These are phyloP conservation scores for Euphorbia corollata DNA, from an alignment of 441 rosid genomes.

Conservation along the genomic window DNA sequence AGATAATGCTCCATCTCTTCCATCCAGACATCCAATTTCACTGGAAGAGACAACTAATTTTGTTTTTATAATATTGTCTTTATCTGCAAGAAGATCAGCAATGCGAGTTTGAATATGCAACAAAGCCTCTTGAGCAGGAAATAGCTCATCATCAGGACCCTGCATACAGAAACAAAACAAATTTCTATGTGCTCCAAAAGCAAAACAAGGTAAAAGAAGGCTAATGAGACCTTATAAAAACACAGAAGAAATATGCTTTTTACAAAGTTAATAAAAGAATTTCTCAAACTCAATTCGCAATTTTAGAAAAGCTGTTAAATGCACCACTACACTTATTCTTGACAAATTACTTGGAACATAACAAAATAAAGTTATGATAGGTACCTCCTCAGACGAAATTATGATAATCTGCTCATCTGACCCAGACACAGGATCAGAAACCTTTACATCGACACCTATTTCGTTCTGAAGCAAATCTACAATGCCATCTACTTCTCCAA, in stretches of 20 bases:
- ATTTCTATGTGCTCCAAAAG: slow-evolving; percentile 10
- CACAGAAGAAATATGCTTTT: not conserved
- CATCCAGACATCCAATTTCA: slow-evolving; percentile 74
- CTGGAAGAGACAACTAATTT: slow-evolving; percentile 60
- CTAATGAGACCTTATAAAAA: not conserved
- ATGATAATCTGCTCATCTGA: slow-evolving; percentile 81
- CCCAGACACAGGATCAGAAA: slow-evolving; percentile 68
- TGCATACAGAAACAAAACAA: slow-evolving; percentile 24
- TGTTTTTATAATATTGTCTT: slow-evolving; percentile 69
- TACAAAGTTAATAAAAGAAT: not conserved
- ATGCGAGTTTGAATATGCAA: slow-evolving; percentile 89
- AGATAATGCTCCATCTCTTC: slow-evolving; percentile 69
- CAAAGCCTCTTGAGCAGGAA: slow-evolving; percentile 97
- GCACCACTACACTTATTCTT: no score
- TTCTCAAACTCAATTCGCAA: not conserved
- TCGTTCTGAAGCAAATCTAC: slow-evolving; percentile 75
- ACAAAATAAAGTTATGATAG: slow-evolving; percentile 9
- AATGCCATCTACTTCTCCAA: slow-evolving; percentile 72
- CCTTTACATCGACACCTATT: slow-evolving; percentile 78
- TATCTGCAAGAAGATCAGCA: slow-evolving; percentile 61
- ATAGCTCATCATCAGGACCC: slow-evolving; percentile 91
- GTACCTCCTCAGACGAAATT: slow-evolving; percentile 88
- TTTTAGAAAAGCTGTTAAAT: not conserved
- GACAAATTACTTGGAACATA: not conserved
- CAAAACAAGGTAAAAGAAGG: not conserved